Evolutionary conservation across 306 rosid genomes (phyloP), one percentile per base, ranked within the genome.

Genomic region (Begonia peltatifolia): DNA sequence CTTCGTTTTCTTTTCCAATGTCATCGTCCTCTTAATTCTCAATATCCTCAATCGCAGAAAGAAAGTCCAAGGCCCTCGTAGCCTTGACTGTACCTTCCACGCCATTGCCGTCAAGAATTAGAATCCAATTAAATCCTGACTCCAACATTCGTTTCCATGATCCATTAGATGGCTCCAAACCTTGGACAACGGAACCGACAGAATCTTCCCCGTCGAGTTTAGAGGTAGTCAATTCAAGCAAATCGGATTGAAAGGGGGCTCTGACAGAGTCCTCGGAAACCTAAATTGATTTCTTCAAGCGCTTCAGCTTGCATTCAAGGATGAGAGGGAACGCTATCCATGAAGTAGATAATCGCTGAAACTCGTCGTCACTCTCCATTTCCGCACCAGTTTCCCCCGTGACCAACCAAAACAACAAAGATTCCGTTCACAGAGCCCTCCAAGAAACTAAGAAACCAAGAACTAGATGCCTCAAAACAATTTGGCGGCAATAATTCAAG

Each of bases 331-430:
- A 63, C 42, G 77, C 73, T 47, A 49, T 56, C 11, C 42, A 51
- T 6, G 68, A 48, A 18, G 64, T 46, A 0, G 76, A 50, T 6
- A 61, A 51, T 0, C 62, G 67, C 63, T 73, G 67, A 47, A 71
- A 63, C 30, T 83, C 94, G 36, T 77, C 88, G 61, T 90, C 99
- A 61, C 85, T 80, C 11, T 83, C 99, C 97, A 90, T 89, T n/a
- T 58, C 62, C 17, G 47, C 46, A 25, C 25, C 0, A 62, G 35
- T 46, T 55, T 65, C 41, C 57, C n/a, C 52, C 18, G 58, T 18
- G 54, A 52, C 9, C 51, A 54, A 36, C 46, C 11, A 13, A 22
- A 38, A 44, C 41, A 38, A 6, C 18, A 3, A 30, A 3, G 38
- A 30, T 30, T 30, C 8, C 38, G 9, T 30, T 30, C 5, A 30